phyloP scores from a whole-genome alignment of 2,329 filamentous ascomycete genomes.

The Aspergillus texensis region DNA sequence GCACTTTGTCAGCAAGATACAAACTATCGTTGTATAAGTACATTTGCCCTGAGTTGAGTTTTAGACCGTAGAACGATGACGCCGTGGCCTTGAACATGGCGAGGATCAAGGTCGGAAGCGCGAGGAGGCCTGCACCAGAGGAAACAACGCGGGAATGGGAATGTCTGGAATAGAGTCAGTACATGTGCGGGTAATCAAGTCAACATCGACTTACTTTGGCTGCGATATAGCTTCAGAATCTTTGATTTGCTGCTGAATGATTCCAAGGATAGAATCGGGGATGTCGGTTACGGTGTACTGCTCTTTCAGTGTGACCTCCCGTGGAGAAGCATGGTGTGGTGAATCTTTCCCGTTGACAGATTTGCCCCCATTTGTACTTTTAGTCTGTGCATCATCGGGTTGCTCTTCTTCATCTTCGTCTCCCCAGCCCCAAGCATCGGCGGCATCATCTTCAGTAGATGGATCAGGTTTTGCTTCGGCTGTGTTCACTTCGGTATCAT shows the following conservation, averaged over 20 bases:
- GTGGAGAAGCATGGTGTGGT: constrained; percentile 30
- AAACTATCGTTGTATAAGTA: constrained; percentile 67
- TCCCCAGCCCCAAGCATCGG: constrained; percentile 84
- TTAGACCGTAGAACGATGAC: constrained; percentile 48
- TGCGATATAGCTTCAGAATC: constrained; percentile 45
- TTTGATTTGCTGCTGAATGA: constrained; percentile 44
- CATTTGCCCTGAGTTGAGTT: constrained; percentile 58
- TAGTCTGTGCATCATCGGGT: constrained; percentile 25
- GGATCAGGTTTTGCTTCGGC: constrained; percentile 20
- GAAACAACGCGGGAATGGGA: constrained; percentile 42
- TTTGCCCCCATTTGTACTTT: constrained; percentile 20
- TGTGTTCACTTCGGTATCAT: constrained; percentile 35
- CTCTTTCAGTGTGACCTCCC: constrained; percentile 79
- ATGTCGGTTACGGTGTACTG: constrained; percentile 87
- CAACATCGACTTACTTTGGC: constrained; percentile 35
- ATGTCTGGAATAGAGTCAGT: constrained; percentile 32
- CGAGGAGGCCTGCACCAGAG: constrained; percentile 46
- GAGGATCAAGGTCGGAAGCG: constrained; percentile 50
- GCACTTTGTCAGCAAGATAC: constrained; percentile 59
- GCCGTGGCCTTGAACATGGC: constrained; percentile 56
- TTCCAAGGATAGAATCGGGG: constrained; percentile 69
- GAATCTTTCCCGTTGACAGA: constrained; percentile 27
- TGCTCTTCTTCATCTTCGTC: constrained; percentile 59
- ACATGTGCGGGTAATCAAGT: neutral
- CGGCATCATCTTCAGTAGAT: constrained; percentile 34